Base-by-base conservation (phyloP, 805 yeast genomes). In the Schwanniomyces pseudopolymorphus region DNA sequence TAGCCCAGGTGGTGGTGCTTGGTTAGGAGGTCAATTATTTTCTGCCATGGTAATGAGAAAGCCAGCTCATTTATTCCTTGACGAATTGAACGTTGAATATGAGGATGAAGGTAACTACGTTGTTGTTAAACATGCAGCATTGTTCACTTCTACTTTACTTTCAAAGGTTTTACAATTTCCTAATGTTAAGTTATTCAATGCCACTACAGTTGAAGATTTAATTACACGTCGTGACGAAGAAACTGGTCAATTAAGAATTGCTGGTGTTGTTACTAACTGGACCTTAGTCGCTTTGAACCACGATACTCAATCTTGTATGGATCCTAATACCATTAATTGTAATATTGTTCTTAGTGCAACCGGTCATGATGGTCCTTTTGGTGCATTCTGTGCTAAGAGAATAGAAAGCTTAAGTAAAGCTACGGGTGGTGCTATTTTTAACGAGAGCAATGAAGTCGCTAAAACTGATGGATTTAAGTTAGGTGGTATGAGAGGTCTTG, bases 211-310 rank as follows among this genome's bases (percentile, higher is more conserved):
- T 41, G 92, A 85, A 64, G 92, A 85, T 59, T 74, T 85, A 66
- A 84, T 85, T 60, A 86, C 91, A 42, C 80, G 90, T 63, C 78
- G 79, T 46, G 82, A 79, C 48, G 78, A 74, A 24, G 49, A 60
- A 27, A 67, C 78, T 40, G 87, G 86, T 42, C 78, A 79, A 49
- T 67, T 84, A 43, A 75, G 85, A 55, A 79, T 84, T 49, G 88
- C 88, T 20, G 92, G 92, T 63, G 91, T 85, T 33, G 91, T 85
- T 38, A 85, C 89, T 58, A 85, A 85, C 76, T 85, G 91, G 91
- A 85, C 91, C 37, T 72, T 85, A 57, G 91, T 85, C 20, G 72
- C 89, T 3, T 75, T 83, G 77, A 83, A 84, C 64, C 91, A 85
- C 59, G 87, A 83, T 61, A 80, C 80, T 46, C 91, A 85, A 65